Base-by-base conservation (phyloP, 208 protist species). In the Acanthamoeba sp. region DNA sequence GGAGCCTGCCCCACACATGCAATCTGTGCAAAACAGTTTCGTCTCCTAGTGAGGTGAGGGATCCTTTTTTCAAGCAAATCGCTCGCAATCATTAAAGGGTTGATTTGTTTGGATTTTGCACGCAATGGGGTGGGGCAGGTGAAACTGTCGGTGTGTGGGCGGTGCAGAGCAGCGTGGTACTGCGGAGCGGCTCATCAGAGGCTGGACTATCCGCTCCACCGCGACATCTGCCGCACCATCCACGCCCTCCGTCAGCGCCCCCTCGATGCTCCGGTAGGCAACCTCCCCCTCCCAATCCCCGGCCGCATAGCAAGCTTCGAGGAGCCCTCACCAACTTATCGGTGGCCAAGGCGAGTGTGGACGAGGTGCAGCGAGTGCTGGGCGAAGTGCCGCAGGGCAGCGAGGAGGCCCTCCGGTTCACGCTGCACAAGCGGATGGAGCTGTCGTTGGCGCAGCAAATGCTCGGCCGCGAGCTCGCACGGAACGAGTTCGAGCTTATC, bases 401-500 rank as follows among this genome's bases (percentile, higher is more conserved):
- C 62, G 62, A 71, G 62, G 32, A 71, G 6, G 24, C 62, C 12
- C 29, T 71, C 32, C 62, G 62, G 32, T 71, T 71, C 62, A 71
- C 32, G 29, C 32, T 71, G 32, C 62, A 71, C 62, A 71, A 71
- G 62, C 62, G 62, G n/a, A 1, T 71, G 9, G 62, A 71, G 24
- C 62, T 36, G 62, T 14, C 16, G 62, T 32, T 71, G 62, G 62
- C 62, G 32, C 62, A 71, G 32, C 62, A 27, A 14, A 34, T 71
- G 62, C 62, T 71, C 16, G 18, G 62, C 18, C 62, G 62, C 62
- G 62, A 71, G 62, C 32, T 71, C 22, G 1, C 3, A 24, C 62
- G 62, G 9, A 71, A 71, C 62, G 62, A 71, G 62, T n/a, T 27
- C 62, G 62, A 71, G 27, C n/a, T 71, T 12, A 71, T 71, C 62